A percentile compares a stretch with the other conserved stretches of the same genome.
Conservation (phyloP, 2,329 filamentous ascomycete genomes). For the Aspergillus sp. region DNA sequence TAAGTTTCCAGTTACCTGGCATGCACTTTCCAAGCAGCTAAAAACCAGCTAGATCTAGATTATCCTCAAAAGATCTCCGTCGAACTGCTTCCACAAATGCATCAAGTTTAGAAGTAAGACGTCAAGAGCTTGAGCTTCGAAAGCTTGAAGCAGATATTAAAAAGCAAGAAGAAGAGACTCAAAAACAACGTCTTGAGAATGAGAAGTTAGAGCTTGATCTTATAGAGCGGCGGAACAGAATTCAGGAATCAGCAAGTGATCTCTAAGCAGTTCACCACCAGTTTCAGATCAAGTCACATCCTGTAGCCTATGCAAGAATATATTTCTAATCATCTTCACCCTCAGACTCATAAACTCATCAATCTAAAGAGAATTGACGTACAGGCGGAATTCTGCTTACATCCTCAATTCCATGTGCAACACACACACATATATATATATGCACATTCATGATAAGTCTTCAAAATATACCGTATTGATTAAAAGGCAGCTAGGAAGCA, state of each 20-base stretch:
- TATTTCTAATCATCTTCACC: not conserved
- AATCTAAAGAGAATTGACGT: no score
- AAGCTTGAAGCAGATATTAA: not conserved
- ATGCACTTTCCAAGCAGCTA: not conserved
- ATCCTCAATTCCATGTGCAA: no score
- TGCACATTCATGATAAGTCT: no score
- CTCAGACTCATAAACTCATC: not conserved
- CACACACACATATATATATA: no score
- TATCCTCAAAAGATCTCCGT: not conserved
- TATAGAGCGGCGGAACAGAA: not conserved
- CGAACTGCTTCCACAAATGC: not conserved
- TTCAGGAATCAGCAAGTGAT: not conserved
- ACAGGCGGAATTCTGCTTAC: no score
- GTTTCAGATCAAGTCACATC: not conserved
- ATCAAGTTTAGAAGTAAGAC: not conserved
- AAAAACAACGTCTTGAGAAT: not conserved
- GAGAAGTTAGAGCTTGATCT: not conserved
- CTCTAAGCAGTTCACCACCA: not conserved
- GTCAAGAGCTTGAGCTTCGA: not conserved
- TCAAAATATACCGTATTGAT: no score
- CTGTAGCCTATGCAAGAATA: not conserved
- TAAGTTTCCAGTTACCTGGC: not conserved
- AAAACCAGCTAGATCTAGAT: not conserved
- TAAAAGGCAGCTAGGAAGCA: no score
- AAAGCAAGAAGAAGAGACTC: not conserved